phyloP scores from a whole-genome alignment of 2,329 filamentous ascomycete species.

The Sclerotinia sclerotiorum region DNA sequence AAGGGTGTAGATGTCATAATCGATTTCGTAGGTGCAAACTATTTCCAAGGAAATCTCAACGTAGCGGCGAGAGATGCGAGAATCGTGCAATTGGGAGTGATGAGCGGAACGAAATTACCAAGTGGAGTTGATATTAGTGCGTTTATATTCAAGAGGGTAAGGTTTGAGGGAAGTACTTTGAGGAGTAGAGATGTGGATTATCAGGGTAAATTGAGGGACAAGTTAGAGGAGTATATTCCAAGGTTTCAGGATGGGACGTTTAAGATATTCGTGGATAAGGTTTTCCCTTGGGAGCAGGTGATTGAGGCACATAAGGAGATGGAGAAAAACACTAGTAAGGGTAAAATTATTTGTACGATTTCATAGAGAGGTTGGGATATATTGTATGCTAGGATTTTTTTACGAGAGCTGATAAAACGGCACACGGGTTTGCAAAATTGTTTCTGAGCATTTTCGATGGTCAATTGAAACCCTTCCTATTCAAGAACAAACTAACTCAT shows the following conservation, averaged over 20 bases:
- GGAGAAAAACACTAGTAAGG: conserved; percentile 70
- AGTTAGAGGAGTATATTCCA: conserved; percentile 71
- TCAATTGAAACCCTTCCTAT: not conserved
- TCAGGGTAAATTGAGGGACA: conserved; percentile 74
- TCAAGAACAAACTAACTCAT: not conserved
- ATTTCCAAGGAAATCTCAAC: conserved; percentile 78
- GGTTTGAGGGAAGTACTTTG: conserved; percentile 80
- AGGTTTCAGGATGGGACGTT: conserved; percentile 72
- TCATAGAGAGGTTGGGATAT: conserved; percentile 19
- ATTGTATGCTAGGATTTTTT: not conserved
- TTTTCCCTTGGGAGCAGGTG: conserved; percentile 76
- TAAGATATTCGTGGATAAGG: conserved; percentile 77
- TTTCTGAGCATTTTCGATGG: not conserved
- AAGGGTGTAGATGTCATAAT: conserved; percentile 83
- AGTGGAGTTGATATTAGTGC: conserved; percentile 70
- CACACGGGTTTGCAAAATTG: not conserved
- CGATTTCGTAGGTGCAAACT: conserved; percentile 78
- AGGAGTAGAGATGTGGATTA: conserved; percentile 78
- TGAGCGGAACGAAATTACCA: conserved; percentile 68
- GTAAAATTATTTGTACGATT: conserved; percentile 64
- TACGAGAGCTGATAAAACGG: not conserved
- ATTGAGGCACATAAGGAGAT: conserved; percentile 69
- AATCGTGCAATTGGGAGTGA: conserved; percentile 72
- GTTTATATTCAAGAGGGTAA: conserved; percentile 73
- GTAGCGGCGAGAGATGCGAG: conserved; percentile 72